Base-by-base conservation (phyloP, 2,329 filamentous ascomycete genomes). In the Stagonosporopsis tanaceti region DNA sequence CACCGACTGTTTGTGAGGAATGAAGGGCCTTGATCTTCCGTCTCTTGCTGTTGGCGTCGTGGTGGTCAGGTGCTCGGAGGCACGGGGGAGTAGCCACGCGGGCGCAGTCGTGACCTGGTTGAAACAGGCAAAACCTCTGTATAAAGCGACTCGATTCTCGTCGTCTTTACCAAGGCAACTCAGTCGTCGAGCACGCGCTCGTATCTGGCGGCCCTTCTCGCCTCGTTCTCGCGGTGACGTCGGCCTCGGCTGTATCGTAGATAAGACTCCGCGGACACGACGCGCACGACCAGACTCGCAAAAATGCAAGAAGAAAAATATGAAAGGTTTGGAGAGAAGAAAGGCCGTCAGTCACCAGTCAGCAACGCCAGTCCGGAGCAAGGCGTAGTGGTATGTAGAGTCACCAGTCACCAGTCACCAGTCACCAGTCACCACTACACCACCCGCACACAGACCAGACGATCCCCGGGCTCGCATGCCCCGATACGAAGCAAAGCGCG, bases 1-100 rank as follows among this genome's bases (percentile, higher is more conserved):
- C 11, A 41, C 38, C 40, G 44, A 17, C n/a, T 50, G 40, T 45
- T 5, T 46, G 46, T 47, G 54, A 57, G 50, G 50, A 57, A 53
- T 53, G 39, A 50, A 57, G 50, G 45, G 37, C 27, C 47, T 44
- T 22, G 45, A 35, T 30, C 34, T 30, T 54, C 44, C 48, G 17
- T 12, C 17, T 45, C n/a, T 34, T 32, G 8, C 15, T 17, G 15
- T 11, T 32, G 39, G 17, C 25, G 37, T 50, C 38, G 28, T 22
- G 30, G 47, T 56, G 59, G 64, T 74, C 70, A 74, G 66, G 60
- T 70, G 69, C 50, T 30, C 45, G 53, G 61, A 7, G 65, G 62
- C 60, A 60, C 50, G 28, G 66, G 40, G 47, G 55, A 60, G 54
- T 62, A 70, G 67, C 69, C 67, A 68, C 70, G 59, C 55, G 61